Evolutionary conservation across 1,284 basidiomycete genomes (phyloP).

Genomic region (Bondarzewia mesenterica): DNA sequence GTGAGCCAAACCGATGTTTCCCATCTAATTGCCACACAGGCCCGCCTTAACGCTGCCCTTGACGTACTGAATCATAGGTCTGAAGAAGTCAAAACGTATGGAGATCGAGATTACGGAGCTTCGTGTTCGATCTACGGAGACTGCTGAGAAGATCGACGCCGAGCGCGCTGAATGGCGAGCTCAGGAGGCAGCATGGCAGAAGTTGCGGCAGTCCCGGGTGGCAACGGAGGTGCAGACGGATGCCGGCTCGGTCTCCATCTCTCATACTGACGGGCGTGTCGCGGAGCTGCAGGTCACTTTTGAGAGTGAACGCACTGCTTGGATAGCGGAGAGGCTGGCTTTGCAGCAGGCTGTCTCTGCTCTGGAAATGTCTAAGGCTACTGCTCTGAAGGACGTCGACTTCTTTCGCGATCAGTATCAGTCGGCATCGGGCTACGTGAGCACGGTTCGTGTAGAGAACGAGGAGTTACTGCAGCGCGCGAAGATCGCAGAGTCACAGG

Average conservation of each 20-base stretch:
- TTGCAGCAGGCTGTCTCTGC: not conserved
- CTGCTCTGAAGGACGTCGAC: conserved; percentile 37
- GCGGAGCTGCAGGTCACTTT: not conserved
- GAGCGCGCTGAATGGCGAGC: not conserved
- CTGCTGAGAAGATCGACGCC: not conserved
- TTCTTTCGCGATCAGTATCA: conserved; percentile 46
- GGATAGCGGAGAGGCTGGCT: conserved; percentile 2
- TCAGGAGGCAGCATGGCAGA: not conserved
- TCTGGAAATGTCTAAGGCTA: conserved; percentile 7
- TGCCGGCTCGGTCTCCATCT: not conserved
- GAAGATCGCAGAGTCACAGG: conserved; percentile 41
- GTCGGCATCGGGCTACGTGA: conserved; percentile 40
- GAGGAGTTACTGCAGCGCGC: conserved; percentile 39
- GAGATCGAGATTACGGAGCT: not conserved
- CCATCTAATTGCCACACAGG: not conserved
- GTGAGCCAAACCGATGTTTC: not conserved
- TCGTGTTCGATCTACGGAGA: not conserved
- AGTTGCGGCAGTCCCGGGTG: no score
- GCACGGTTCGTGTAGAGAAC: conserved; percentile 37
- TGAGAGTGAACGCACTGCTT: conserved; percentile 2
- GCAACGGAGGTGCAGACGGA: not conserved
- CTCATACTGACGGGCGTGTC: not conserved
- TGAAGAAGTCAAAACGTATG: not conserved
- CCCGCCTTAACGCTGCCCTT: not conserved
- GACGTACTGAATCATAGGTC: conserved; percentile 2